Base-by-base conservation (phyloP, 176 grass and related monocot genomes). In the Cymbopogon citratus region DNA sequence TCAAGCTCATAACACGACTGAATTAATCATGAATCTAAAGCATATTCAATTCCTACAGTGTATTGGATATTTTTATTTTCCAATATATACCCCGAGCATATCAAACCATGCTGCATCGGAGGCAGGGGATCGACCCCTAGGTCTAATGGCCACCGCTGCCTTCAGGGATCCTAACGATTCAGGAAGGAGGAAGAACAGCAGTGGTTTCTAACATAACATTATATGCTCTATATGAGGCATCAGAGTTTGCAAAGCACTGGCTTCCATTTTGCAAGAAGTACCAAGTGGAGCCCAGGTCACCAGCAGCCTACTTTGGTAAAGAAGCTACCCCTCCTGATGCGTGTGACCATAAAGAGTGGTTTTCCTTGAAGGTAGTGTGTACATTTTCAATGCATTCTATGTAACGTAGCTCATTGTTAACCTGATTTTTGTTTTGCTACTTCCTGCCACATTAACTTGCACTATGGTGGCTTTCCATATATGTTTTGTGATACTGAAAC, bases 201-300 rank as follows among this genome's bases (percentile, higher is more conserved):
- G n/a, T n/a, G n/a, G n/a, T n/a, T n/a, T n/a, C n/a, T n/a, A n/a
- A n/a, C 24, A 9, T 81, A 24, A 94, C 86, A 26, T 89, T 94
- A 27, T 91, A 94, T 33, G 92, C 89, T 49, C 59, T 87, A 19
- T 82, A 57, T 12, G 91, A 93, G 76, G 94, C 91, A 39, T 89
- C 89, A 43, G 75, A 81, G n/a, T 97, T 97, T 85, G 91, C 91
- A 40, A 93, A 78, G 68, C 56, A 78, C 61, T 97, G 94, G 94
- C 62, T 97, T 70, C 86, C 94, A 36, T 93, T 89, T 81, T 97
- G 89, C 86, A 87, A 87, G 54, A 87, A 73, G 62, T 74, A 87
- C 68, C 83, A 87, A 16, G 87, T 93, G 16, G 86, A 97, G 35
- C 86, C 94, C 26, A 85, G 86, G 51, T 97, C 94, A 9, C 94